phyloP scores from a whole-genome alignment of 1,284 basidiomycete genomes.

The Anthracocystis walkeri region DNA sequence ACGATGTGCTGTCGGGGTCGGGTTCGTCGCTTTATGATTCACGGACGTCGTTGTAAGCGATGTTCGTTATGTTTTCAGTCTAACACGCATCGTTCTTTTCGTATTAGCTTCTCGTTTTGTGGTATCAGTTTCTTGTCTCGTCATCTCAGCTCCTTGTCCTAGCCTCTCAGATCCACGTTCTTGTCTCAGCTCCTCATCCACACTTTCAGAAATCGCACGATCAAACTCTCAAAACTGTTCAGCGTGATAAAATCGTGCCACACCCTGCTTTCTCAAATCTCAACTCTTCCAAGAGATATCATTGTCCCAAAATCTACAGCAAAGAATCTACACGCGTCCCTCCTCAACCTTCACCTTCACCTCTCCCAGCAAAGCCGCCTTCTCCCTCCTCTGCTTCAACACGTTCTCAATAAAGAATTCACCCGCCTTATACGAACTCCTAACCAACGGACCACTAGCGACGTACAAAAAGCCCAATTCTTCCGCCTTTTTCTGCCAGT shows the following conservation, averaged over 20 bases:
- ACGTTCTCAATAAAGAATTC: slow-evolving; percentile 70
- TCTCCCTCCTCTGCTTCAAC: slow-evolving; percentile 43
- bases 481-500: slow-evolving; percentile 90
- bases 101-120: neutral
- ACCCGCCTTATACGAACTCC: slow-evolving; percentile 92
- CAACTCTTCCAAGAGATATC: neutral
- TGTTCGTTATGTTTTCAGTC: neutral
- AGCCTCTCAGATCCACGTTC: no score
- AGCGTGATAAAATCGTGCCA: no score
- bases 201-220: no score
- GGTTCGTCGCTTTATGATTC: slow-evolving; percentile 11
- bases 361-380: neutral
- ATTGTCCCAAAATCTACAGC: neutral
- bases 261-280: no score
- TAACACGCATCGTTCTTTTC: neutral
- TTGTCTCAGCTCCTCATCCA: no score
- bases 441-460: slow-evolving; percentile 92
- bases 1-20: neutral
- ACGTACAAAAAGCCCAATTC: slow-evolving; percentile 96
- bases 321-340: neutral
- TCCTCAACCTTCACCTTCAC: neutral
- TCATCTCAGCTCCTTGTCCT: neutral
- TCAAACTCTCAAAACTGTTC: no score
- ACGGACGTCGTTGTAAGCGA: neutral
- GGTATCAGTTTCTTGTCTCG: neutral